Percentiles rank a stretch among this genome's conserved stretches.
phyloP scores from a whole-genome alignment of 2,329 filamentous ascomycete genomes.

The Boeremia lycopersici region DNA sequence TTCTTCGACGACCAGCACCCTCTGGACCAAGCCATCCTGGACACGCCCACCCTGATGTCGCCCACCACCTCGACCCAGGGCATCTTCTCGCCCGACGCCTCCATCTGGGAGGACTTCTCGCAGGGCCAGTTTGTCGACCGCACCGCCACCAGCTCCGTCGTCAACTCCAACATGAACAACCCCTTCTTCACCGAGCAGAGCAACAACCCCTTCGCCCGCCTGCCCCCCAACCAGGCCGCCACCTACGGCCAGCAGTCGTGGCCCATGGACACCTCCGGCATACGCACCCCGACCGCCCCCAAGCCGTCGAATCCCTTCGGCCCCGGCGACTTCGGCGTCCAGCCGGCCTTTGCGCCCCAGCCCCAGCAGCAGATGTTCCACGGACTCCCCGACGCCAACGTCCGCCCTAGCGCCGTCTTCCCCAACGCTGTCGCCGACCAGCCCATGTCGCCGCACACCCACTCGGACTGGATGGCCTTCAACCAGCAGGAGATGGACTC shows the following conservation, averaged over 20 bases:
- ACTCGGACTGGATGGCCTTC: constrained; percentile 63
- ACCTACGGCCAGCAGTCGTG: constrained; percentile 61
- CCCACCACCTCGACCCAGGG: constrained; percentile 55
- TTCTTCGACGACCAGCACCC: constrained; percentile 58
- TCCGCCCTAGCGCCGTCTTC: constrained; percentile 58
- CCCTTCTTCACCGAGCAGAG: constrained; percentile 55
- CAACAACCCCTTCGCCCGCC: constrained; percentile 68
- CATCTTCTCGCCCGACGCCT: constrained; percentile 59
- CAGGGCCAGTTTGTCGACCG: constrained; percentile 48
- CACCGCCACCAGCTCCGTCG: constrained; percentile 44
- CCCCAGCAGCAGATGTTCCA: constrained; percentile 50
- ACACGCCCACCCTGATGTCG: constrained; percentile 54
- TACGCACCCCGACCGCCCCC: constrained; percentile 74
- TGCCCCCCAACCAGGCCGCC: constrained; percentile 57
- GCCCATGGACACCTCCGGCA: constrained; percentile 69
- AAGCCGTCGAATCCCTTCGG: constrained; percentile 73
- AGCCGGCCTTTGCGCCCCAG: constrained; percentile 52
- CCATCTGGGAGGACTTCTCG: constrained; percentile 55
- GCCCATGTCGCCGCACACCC: constrained; percentile 67
- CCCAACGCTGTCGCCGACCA: constrained; percentile 49
- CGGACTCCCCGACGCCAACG: constrained; percentile 46
- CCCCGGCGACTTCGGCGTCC: constrained; percentile 55
- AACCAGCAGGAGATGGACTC: constrained; percentile 58
- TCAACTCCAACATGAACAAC: constrained; percentile 52
- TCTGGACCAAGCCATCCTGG: constrained; percentile 53